Evolutionary conservation across 257 asterid species (phyloP), one percentile per base, ranked within the genome.

Genomic region (Capsicum pubescens): DNA sequence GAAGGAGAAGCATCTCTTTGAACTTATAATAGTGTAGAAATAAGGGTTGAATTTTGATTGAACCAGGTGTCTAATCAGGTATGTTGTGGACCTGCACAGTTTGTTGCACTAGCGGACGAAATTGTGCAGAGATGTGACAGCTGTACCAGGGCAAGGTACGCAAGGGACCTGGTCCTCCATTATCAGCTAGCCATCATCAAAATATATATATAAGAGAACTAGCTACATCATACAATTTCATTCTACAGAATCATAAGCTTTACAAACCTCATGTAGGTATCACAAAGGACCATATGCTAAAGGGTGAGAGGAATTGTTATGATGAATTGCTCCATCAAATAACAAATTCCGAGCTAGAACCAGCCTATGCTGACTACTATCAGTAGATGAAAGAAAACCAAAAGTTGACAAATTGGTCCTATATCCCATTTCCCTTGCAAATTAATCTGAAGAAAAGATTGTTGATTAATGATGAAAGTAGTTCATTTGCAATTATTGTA

Each of bases 321-420:
- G 57, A 70, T 7, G 79, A 70, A 16, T 9, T 70, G 57, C 16
- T 70, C 2, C 4, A 70, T 8, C 56, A 0, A 44, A 17, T 13
- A 1, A n/a, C 57, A 42, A 56, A 70, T 9, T 17, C 57, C 3
- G 79, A 70, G 79, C 79, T 70, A 17, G 79, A 70, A 70, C 79
- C 79, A 9, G 36, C 9, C 8, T 70, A 70, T 0, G 36, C 79
- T 70, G 79, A 70, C 2, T 70, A 44, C n/a, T 70, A 70, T 70
- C 56, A 44, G 35, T 42, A 70, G 79, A 2, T 44, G 9, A 70
- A 70, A 70, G 57, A 70, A 70, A 70, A 70, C 79, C 4, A 70
- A 70, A 44, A 42, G 79, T 70, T 70, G 79, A 56, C 79, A 70
- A 7, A 70, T 70, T 70, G 79, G 79, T 17, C 36, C 79, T 0